Evolutionary conservation across 208 protist genomes (phyloP).

Genomic region (Trypanosoma boissoni): DNA sequence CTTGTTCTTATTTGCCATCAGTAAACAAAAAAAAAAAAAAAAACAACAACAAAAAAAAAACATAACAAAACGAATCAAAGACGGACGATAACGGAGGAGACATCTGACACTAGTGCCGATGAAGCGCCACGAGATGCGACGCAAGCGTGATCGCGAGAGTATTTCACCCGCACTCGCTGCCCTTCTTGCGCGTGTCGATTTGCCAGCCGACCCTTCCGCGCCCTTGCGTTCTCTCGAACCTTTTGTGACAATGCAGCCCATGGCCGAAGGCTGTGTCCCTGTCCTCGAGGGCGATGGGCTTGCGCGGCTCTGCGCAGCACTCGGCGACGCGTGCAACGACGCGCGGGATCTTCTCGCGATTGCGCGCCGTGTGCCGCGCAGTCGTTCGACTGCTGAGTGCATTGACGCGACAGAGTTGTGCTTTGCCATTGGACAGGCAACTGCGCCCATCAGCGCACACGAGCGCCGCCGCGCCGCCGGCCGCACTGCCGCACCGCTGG

Average conservation of each 20-base stretch:
- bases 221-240: constrained; percentile 12
- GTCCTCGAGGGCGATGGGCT: constrained; percentile 55
- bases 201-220: constrained; percentile 35
- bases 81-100: neutral
- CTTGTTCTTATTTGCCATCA: neutral
- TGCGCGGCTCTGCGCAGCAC: constrained; percentile 39
- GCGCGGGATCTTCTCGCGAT: constrained; percentile 61
- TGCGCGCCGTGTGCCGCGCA: constrained; percentile 74
- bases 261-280: constrained; percentile 5
- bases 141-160: constrained; percentile 66
- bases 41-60: constrained; percentile 16
- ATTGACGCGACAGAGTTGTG: constrained; percentile 80
- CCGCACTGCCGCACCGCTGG: constrained; percentile 30
- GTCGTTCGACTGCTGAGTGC: constrained; percentile 55
- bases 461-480: constrained; percentile 59
- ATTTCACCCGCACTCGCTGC: constrained; percentile 44
- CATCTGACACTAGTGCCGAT: constrained; percentile 26
- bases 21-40: constrained; percentile 9
- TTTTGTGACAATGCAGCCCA: constrained; percentile 5
- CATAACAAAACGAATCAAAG: neutral
- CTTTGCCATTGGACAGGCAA: constrained; percentile 75
- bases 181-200: constrained; percentile 45
- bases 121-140: constrained; percentile 57
- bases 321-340: constrained; percentile 47
- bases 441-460: constrained; percentile 56